Base-by-base conservation (phyloP, 148 eudicot species). In the Pharnaceum exiguum region DNA sequence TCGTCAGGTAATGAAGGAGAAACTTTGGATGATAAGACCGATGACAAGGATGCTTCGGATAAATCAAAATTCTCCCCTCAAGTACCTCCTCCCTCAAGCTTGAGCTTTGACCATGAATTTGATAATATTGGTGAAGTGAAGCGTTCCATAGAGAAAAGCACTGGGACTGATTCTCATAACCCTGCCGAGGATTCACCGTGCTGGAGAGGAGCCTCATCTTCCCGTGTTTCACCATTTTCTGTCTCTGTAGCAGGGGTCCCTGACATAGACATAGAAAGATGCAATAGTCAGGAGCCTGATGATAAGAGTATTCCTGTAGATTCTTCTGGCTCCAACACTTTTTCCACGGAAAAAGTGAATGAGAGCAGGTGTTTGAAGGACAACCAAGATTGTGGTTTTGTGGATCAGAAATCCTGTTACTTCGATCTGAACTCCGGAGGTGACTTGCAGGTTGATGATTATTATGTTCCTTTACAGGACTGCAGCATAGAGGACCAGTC, bases 151-250 rank as follows among this genome's bases (percentile, higher is more conserved):
- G 84, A 78, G 37, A 77, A 71, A 45, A 48, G 65, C 64, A 57
- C 77, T 26, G 89, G 75, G 53, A 56, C 79, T 51, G 97, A 90
- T 51, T 60, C 46, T 55, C 64, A 77, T 59, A 79, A 71, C 44
- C 64, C 76, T 48, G 82, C 79, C 37, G 94, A 75, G 60, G 99
- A 93, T 79, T 93, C 99, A 40, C 99, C 99, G 4, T 93, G 99
- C 72, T 93, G 99, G 99, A 85, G 76, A 85, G 96, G 99, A 57
- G 79, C 85, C 18, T 75, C 88, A 17, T 48, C 77, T 54, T 66
- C 71, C 60, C 71, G 24, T n/a, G 76, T 73, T 57, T 78, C 95
- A 21, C 69, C 79, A 23, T 62, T 64, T 42, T 79, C 61, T 22
- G 47, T 53, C 51, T 39, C 76, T 32, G 74, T 71, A 66, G 65